Conservation (phyloP, 306 rosid genomes). For the Dalbergia cochinchinensis region DNA sequence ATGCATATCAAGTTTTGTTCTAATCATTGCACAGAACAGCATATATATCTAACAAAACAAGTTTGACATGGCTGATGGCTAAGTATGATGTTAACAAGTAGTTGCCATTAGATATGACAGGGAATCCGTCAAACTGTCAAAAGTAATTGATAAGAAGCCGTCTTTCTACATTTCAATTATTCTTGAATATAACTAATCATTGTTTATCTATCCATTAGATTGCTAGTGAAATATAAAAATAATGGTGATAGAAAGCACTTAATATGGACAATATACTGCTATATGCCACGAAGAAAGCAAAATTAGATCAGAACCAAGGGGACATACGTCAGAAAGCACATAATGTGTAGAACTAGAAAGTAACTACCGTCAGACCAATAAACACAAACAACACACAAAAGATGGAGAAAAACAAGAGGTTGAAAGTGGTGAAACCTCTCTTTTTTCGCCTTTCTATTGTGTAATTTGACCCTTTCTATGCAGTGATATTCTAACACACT, state of each 20-base stretch:
- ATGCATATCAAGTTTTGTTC: slow-evolving; percentile 6
- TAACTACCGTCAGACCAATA: slow-evolving; percentile 43
- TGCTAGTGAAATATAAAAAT: background rate
- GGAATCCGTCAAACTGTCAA: background rate
- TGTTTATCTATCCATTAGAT: background rate
- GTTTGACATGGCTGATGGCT: background rate
- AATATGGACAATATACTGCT: slow-evolving; percentile 25
- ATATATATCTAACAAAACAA: background rate
- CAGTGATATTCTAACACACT: slow-evolving; percentile 15
- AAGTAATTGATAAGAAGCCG: slow-evolving; percentile 7
- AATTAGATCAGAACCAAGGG: slow-evolving; percentile 39
- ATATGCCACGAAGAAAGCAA: slow-evolving; percentile 16
- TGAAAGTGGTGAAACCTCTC: slow-evolving; percentile 14
- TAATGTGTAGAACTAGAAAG: slow-evolving; percentile 29
- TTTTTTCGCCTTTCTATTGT: slow-evolving; percentile 32
- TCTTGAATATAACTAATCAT: background rate
- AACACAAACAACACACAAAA: slow-evolving; percentile 35
- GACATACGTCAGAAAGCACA: slow-evolving; percentile 55
- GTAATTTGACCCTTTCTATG: slow-evolving; percentile 31
- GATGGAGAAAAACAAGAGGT: slow-evolving; percentile 11
- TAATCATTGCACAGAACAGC: background rate
- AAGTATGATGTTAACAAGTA: background rate
- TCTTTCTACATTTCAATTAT: background rate
- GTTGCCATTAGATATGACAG: background rate
- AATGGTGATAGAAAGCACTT: background rate